A percentile compares a stretch with the other conserved stretches of the same genome.
Conservation (phyloP, 2,329 filamentous ascomycete species). For the Pleomassaria siparia region DNA sequence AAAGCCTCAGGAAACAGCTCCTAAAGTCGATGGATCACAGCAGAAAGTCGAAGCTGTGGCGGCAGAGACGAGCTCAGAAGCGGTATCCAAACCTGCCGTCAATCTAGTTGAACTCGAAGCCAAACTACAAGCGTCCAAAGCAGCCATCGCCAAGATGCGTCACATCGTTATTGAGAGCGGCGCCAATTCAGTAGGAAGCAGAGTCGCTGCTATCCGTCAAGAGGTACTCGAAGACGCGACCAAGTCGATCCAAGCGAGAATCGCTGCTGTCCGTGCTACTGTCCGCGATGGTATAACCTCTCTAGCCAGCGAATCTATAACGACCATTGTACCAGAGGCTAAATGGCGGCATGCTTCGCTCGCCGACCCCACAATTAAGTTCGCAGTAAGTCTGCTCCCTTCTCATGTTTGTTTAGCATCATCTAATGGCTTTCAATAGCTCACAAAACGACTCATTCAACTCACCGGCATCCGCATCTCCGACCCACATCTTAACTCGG, state of each 20-base stretch:
- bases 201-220: conserved; percentile 15
- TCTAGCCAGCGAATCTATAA: conserved; percentile 6
- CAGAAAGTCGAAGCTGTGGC: neutral
- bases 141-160: conserved; percentile 15
- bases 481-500: conserved; percentile 63
- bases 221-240: conserved; percentile 16
- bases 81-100: neutral
- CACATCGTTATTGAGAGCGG: conserved; percentile 7
- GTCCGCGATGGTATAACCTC: conserved; percentile 13
- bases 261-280: conserved; percentile 17
- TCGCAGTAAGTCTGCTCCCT: conserved; percentile 32
- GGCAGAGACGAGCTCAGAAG: neutral
- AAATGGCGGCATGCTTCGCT: conserved; percentile 33
- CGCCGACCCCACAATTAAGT: conserved; percentile 33
- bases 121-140: neutral
- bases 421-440: conserved; percentile 55
- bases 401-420: conserved; percentile 9
- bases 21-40: conserved; percentile 26
- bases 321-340: conserved; percentile 8
- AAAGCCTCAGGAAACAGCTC: conserved; percentile 17
- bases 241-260: conserved; percentile 14
- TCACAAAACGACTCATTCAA: conserved; percentile 78
- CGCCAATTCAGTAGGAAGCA: neutral
- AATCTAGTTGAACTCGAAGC: neutral
- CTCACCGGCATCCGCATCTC: conserved; percentile 76